Conservation (phyloP, 345 rosid genomes). For the Arabis hirsuta region DNA sequence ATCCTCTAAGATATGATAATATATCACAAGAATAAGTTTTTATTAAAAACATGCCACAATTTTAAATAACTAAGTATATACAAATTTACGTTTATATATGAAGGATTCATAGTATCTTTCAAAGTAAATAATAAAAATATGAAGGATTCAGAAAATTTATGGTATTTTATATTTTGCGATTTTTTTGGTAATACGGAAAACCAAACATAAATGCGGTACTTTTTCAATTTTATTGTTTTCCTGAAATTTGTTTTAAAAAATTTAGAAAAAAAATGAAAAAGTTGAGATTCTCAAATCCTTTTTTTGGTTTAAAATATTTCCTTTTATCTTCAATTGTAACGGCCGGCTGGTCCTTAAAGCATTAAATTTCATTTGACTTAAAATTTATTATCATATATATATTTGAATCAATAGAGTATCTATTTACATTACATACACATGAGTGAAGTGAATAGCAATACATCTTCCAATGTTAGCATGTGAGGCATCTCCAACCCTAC, state of each 20-base stretch:
- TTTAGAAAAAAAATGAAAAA: not conserved
- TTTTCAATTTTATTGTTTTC: no score
- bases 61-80: no score
- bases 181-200: no score
- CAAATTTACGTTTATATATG: no score
- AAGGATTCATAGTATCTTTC: no score
- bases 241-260: not conserved
- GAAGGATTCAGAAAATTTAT: no score
- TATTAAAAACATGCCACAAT: not conserved
- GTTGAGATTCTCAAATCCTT: constrained; percentile 11
- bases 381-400: not conserved
- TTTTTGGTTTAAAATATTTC: not conserved
- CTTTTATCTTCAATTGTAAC: constrained; percentile 29
- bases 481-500: not conserved
- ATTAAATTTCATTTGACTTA: constrained; percentile 33
- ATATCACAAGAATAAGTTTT: not conserved
- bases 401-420: not conserved
- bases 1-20: not conserved
- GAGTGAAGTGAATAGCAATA: constrained; percentile 14
- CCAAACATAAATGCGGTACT: no score
- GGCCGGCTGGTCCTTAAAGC: constrained; percentile 40
- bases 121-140: no score
- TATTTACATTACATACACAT: constrained; percentile 10
- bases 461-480: constrained; percentile 36
- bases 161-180: no score